phyloP scores from a whole-genome alignment of 75 land plant genomes.

The Pinus tabuliformis region DNA sequence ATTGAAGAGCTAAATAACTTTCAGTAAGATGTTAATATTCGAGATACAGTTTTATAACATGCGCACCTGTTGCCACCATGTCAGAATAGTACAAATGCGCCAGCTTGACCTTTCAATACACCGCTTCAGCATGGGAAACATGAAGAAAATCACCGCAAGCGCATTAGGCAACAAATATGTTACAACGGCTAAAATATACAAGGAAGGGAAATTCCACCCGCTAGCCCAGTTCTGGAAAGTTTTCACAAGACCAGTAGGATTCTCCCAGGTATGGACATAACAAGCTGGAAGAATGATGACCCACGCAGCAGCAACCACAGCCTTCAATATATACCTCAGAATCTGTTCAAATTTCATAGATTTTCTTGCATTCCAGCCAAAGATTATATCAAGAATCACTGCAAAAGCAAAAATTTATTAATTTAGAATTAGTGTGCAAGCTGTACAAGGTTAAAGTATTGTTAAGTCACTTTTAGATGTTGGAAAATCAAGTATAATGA shows the following conservation, averaged over 20 bases:
- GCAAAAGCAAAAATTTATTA: slow-evolving; percentile 16
- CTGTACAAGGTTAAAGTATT: background rate
- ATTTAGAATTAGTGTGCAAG: background rate
- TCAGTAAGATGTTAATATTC: background rate
- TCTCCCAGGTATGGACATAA: slow-evolving; percentile 54
- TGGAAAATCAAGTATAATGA: too few relatives aligned
- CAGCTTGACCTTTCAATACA: slow-evolving; percentile 74
- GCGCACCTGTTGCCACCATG: slow-evolving; percentile 98
- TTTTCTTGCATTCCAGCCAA: slow-evolving; percentile 79
- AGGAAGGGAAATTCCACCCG: slow-evolving; percentile 50
- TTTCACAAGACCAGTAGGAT: slow-evolving; percentile 47
- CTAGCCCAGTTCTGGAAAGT: slow-evolving; percentile 43
- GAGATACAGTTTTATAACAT: background rate
- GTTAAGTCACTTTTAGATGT: background rate
- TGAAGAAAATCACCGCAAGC: slow-evolving; percentile 64
- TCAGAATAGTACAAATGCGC: slow-evolving; percentile 57
- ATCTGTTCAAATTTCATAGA: slow-evolving; percentile 51
- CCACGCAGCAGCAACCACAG: slow-evolving; percentile 69
- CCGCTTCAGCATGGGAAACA: slow-evolving; percentile 77
- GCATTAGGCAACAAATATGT: slow-evolving; percentile 84
- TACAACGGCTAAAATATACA: slow-evolving; percentile 69
- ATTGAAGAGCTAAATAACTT: too few relatives aligned
- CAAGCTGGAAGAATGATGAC: slow-evolving; percentile 62
- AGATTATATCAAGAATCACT: slow-evolving; percentile 79
- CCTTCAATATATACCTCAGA: slow-evolving; percentile 47